Base-by-base conservation (phyloP, 768 basidiomycete species). In the Panaeolus papilionaceus region DNA sequence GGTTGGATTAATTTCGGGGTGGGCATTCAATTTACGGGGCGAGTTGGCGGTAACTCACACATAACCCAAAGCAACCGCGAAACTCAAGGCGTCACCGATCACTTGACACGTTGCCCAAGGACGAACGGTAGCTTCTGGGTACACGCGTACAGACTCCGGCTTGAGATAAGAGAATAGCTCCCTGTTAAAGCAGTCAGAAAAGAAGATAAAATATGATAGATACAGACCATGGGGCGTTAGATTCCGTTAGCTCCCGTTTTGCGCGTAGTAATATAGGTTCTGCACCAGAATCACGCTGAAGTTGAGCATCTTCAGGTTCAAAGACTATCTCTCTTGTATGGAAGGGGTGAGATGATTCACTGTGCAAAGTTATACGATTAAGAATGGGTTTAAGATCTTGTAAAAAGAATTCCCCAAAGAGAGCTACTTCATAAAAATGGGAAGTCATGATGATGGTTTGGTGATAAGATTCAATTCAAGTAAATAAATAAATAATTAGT, bases 121-220 rank as follows among this genome's bases (percentile, higher is more conserved):
- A 62, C 93, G 85, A 61, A 95, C 93, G 3, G 94, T 95, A 1
- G 93, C 92, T 75, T 94, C 92, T 10, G 93, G 93, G 71, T 94
- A 91, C 16, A 90, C 89, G 54, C 93, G 87, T 11, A 88, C 88
- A n/a, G 91, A 90, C 76, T 95, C 93, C 63, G 94, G 93, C 75
- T 93, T 93, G 66, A 93, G 80, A 75, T 91, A 92, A 26, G 93
- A 92, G 75, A 89, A 93, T 16, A 95, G 77, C 9, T 89, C 81
- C 93, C 92, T 94, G 69, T 42, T 20, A 67, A 61, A 28, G 45
- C 1, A 8, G 6, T 8, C 10, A 20, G 20, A 18, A 18, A 14
- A 66, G 40, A 61, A 61, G 62, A 18, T 66, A 38, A 42, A 11
- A 62, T 12, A 26, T 16, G n/a, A 26, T 9, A 61, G 61, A 14